Evolutionary conservation across 805 yeast genomes (phyloP).

Genomic region (Nadsonia fulvescens): DNA sequence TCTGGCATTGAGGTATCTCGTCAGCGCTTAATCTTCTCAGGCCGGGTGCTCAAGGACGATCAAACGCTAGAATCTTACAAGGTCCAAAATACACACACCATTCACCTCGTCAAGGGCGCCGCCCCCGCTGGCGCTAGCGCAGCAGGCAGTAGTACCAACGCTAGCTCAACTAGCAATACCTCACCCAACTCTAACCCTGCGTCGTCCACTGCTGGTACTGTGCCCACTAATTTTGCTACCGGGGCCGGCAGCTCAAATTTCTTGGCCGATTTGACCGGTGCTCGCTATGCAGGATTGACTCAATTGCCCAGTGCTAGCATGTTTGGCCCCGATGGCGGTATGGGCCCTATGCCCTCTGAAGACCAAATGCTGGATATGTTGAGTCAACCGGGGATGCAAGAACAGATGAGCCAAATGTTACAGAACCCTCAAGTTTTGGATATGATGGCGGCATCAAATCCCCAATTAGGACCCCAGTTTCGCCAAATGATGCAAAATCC

Average conservation of each 20-base stretch:
- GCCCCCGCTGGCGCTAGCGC: constrained; percentile 21
- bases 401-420: constrained; percentile 64
- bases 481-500: constrained; percentile 76
- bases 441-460: constrained; percentile 61
- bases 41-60: constrained; percentile 75
- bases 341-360: constrained; percentile 59
- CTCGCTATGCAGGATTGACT: constrained; percentile 84
- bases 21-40: constrained; percentile 84
- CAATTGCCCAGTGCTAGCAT: constrained; percentile 73
- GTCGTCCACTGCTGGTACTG: constrained; percentile 17
- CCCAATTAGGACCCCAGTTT: constrained; percentile 78
- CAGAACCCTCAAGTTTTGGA: constrained; percentile 82
- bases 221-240: constrained; percentile 69
- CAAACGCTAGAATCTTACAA: constrained; percentile 63
- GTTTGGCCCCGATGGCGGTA: constrained; percentile 93
- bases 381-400: constrained; percentile 67
- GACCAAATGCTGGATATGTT: constrained; percentile 60
- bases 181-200: constrained; percentile 9
- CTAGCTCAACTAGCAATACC: constrained; percentile 13
- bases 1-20: constrained; percentile 55
- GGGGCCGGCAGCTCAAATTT: constrained; percentile 86
- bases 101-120: constrained; percentile 80
- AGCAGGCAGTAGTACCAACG: constrained; percentile 14
- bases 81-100: constrained; percentile 68
- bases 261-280: constrained; percentile 82